Conservation (phyloP, 257 asterid species). For the Cruciata laevipes region DNA sequence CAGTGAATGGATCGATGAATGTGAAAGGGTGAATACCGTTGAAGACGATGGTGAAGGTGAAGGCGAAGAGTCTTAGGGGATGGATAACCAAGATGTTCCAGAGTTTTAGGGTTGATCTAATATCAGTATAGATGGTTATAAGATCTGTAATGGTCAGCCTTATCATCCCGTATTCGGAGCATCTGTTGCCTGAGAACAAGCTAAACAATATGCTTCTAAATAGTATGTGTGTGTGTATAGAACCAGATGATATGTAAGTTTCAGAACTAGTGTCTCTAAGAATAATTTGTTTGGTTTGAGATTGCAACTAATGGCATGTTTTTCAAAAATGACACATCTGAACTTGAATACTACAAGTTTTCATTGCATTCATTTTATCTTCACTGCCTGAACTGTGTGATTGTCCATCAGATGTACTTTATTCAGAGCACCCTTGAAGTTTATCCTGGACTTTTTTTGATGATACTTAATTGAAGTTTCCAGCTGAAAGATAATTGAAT, state of each 20-base stretch:
- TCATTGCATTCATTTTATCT: too few relatives aligned
- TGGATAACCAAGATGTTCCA: background rate
- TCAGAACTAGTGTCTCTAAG: background rate
- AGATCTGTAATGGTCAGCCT: background rate
- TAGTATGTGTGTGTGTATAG: background rate
- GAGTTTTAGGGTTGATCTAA: background rate
- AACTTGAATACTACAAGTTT: too few relatives aligned
- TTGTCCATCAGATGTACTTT: too few relatives aligned
- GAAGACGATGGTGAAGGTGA: slow-evolving; percentile 79
- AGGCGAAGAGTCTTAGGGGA: slow-evolving; percentile 48
- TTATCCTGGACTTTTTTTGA: too few relatives aligned
- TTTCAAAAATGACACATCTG: background rate
- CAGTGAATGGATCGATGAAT: slow-evolving; percentile 97
- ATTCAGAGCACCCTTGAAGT: too few relatives aligned
- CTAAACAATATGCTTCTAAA: background rate
- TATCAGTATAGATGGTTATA: background rate
- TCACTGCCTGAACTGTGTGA: too few relatives aligned
- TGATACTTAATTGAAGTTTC: too few relatives aligned
- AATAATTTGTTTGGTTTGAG: background rate
- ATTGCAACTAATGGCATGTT: background rate
- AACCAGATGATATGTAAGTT: background rate
- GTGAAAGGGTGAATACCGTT: slow-evolving; percentile 68
- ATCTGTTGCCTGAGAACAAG: background rate
- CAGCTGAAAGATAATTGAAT: too few relatives aligned
- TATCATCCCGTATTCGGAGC: background rate